These are phyloP conservation scores for Boletus sensibilis DNA, from an alignment of 768 basidiomycete genomes.

Conservation along the genomic window DNA sequence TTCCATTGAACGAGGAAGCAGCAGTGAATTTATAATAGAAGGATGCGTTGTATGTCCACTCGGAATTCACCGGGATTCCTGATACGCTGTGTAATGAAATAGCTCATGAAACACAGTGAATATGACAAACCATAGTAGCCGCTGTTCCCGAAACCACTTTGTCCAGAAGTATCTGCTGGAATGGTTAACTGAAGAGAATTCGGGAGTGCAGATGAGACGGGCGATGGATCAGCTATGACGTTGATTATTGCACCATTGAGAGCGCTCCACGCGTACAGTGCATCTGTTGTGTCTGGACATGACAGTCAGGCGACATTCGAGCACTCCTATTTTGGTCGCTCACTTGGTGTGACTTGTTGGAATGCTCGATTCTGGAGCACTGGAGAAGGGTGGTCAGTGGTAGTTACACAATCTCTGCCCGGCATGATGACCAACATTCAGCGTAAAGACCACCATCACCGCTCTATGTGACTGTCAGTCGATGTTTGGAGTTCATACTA, in stretches of 20 bases:
- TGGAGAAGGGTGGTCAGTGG: slow-evolving; percentile 20
- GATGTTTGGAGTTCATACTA: neutral
- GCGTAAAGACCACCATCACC: slow-evolving; percentile 66
- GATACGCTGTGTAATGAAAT: neutral
- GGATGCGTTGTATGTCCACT: slow-evolving; percentile 56
- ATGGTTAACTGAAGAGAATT: slow-evolving; percentile 54
- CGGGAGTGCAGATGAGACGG: slow-evolving; percentile 56
- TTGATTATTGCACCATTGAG: slow-evolving; percentile 42
- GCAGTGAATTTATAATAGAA: slow-evolving; percentile 53
- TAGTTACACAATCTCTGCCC: neutral
- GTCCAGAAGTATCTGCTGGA: slow-evolving; percentile 38
- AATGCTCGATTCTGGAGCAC: slow-evolving; percentile 68
- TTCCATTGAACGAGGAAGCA: slow-evolving; percentile 37
- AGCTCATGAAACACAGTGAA: neutral
- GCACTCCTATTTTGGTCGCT: neutral
- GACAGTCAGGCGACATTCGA: neutral
- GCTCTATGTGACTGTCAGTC: slow-evolving; percentile 41
- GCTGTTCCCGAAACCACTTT: slow-evolving; percentile 52
- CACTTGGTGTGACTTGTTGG: slow-evolving; percentile 57
- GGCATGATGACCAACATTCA: slow-evolving; percentile 40
- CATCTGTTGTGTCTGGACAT: slow-evolving; percentile 42
- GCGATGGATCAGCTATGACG: slow-evolving; percentile 48
- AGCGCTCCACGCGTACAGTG: slow-evolving; percentile 52
- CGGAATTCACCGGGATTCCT: slow-evolving; percentile 55
- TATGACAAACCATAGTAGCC: slow-evolving; percentile 50